These are phyloP conservation scores for Cladosporium cucumerinum DNA, from an alignment of 2,329 filamentous ascomycete genomes.

Conservation along the genomic window DNA sequence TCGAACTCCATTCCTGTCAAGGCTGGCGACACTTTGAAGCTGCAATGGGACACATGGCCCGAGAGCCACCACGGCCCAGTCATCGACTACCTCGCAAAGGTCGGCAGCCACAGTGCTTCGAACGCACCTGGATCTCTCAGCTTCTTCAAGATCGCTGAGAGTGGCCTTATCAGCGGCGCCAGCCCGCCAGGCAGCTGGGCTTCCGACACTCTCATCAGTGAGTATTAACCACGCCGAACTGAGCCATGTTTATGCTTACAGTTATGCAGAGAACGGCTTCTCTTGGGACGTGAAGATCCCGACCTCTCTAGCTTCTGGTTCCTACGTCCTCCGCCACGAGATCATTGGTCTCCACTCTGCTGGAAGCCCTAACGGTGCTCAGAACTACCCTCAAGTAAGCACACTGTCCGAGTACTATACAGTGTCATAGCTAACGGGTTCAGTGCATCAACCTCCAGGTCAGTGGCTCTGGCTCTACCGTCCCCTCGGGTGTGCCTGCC, in stretches of 20 bases:
- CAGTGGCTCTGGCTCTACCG: conserved; percentile 51
- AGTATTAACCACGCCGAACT: background rate
- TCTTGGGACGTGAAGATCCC: conserved; percentile 49
- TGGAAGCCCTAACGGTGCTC: conserved; percentile 41
- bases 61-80: conserved; percentile 61
- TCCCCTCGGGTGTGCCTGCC: conserved; percentile 48
- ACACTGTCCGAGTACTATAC: background rate
- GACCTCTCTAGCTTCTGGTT: conserved; percentile 49
- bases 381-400: conserved; percentile 41
- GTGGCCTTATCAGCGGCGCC: conserved; percentile 49
- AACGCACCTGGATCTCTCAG: conserved; percentile 53
- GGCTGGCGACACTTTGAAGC: conserved; percentile 56
- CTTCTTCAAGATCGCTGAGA: conserved; percentile 63
- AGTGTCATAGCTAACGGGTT: background rate
- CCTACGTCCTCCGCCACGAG: conserved; percentile 56
- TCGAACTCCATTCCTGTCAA: conserved; percentile 51
- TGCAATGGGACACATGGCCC: conserved; percentile 65
- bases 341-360: conserved; percentile 59
- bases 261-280: background rate
- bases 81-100: conserved; percentile 61
- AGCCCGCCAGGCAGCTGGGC: conserved; percentile 52
- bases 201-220: conserved; percentile 45
- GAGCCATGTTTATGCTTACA: background rate
- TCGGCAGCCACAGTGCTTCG: conserved; percentile 51
- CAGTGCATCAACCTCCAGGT: conserved; percentile 59